Evolutionary conservation across 352 stramenopile species (phyloP), one percentile per base, ranked within the genome.

Genomic region (Phytophthora tubulina): DNA sequence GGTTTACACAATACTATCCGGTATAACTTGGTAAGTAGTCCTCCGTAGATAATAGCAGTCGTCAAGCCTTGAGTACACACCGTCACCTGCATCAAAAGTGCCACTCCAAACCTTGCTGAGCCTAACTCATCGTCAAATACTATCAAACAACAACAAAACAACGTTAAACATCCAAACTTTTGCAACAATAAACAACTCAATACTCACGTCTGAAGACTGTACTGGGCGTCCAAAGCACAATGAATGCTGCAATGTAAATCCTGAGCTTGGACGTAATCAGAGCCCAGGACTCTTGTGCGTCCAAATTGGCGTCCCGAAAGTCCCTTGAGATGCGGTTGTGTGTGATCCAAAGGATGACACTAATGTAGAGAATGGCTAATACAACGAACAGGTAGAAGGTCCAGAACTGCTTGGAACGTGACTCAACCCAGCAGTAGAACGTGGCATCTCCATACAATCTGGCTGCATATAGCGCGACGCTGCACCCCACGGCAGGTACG

Each of bases 351-450:
- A 94, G 80, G 38, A 91, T 87, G 56, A 84, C 72, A 53, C 76
- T 85, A 49, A 95, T 80, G 69, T 94, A 90, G 45, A 90, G 42
- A 64, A 90, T 88, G 8, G 85, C 79, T 35, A 84, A 14, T 15
- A 91, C 41, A 15, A 94, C 84, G 55, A 85, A 92, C 31, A 86
- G 60, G 75, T 94, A 96, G 52, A 91, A 80, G 11, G 69, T 67
- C 49, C 87, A 74, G 33, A 93, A 75, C 54, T 91, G 79, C 64
- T 81, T 78, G 41, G 70, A 65, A 31, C 61, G 70, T 42, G 88
- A 79, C 44, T 52, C 46, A 17, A 95, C 70, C 87, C 86, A 95
- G 82, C 89, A 96, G 75, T 91, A 95, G 66, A 93, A 95, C 30
- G 76, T 86, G 36, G 87, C 83, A 57, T 85, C 52, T 31, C 71